These are phyloP conservation scores for Phoma herbarum DNA, from an alignment of 2,329 filamentous ascomycete species.

Conservation along the genomic window DNA sequence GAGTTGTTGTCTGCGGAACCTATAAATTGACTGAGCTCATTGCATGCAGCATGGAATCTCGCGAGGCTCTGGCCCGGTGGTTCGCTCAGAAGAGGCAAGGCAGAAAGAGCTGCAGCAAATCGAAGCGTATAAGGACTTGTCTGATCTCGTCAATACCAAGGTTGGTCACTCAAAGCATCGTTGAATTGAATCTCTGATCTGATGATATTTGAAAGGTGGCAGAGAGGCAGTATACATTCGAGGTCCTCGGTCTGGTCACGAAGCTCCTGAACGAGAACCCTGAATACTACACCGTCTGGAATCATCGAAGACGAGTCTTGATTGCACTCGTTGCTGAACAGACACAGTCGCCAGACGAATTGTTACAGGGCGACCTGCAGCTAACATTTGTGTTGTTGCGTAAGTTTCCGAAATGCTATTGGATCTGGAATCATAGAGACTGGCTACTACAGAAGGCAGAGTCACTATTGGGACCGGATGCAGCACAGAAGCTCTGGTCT, in stretches of 20 bases:
- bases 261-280: constrained; percentile 79
- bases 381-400: constrained; percentile 87
- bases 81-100: constrained; percentile 73
- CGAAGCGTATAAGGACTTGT: constrained; percentile 75
- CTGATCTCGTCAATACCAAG: constrained; percentile 72
- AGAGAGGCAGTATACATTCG: constrained; percentile 59
- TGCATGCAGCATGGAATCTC: constrained; percentile 80
- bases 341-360: constrained; percentile 53
- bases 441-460: constrained; percentile 84
- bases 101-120: constrained; percentile 79
- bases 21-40: constrained; percentile 25
- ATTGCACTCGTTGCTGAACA: constrained; percentile 63
- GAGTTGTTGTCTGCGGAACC: constrained; percentile 26
- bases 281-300: constrained; percentile 93
- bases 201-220: constrained; percentile 48
- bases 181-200: background rate
- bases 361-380: constrained; percentile 76
- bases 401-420: constrained; percentile 95
- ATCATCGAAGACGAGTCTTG: constrained; percentile 78
- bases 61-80: constrained; percentile 63
- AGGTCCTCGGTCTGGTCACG: constrained; percentile 74
- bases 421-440: constrained; percentile 96
- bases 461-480: constrained; percentile 63
- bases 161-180: constrained; percentile 51
- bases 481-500: constrained; percentile 77